phyloP scores from a whole-genome alignment of 257 asterid genomes.

The Primulina tabacum region DNA sequence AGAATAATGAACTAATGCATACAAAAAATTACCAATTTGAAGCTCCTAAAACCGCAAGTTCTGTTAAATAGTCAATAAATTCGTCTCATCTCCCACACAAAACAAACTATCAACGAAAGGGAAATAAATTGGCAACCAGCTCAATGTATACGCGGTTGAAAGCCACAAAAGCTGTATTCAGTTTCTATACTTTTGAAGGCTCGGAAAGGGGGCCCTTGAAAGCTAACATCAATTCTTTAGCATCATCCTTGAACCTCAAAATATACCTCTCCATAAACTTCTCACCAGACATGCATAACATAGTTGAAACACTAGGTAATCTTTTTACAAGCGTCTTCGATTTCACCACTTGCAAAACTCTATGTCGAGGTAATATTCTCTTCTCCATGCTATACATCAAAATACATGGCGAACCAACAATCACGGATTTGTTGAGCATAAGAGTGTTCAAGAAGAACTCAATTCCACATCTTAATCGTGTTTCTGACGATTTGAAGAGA shows the following conservation, averaged over 20 bases:
- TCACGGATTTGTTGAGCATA: slow-evolving; percentile 18
- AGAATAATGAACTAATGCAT: too few relatives aligned
- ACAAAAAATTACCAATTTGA: too few relatives aligned
- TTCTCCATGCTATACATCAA: slow-evolving; percentile 18
- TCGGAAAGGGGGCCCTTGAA: slow-evolving; percentile 19
- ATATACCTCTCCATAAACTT: slow-evolving; percentile 16
- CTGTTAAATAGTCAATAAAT: too few relatives aligned
- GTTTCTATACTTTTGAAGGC: slow-evolving; percentile 9
- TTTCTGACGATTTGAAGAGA: slow-evolving; percentile 16
- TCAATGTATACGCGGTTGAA: too few relatives aligned
- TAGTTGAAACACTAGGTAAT: not conserved
- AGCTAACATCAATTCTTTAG: slow-evolving; percentile 23
- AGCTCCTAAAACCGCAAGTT: too few relatives aligned
- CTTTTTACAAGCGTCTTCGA: slow-evolving; percentile 12
- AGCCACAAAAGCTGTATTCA: not conserved
- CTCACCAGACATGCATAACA: slow-evolving; percentile 1
- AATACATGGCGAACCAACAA: not conserved
- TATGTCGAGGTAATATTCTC: slow-evolving; percentile 20
- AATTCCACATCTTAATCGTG: slow-evolving; percentile 15
- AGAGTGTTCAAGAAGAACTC: slow-evolving; percentile 14
- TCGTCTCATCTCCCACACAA: too few relatives aligned
- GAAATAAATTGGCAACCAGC: too few relatives aligned
- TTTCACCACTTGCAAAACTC: slow-evolving; percentile 14
- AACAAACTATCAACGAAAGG: too few relatives aligned
- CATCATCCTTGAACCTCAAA: slow-evolving; percentile 22